Evolutionary conservation across 2,329 filamentous ascomycete genomes (phyloP), one percentile per base, ranked within the genome.

Genomic region (Nemania serpens): DNA sequence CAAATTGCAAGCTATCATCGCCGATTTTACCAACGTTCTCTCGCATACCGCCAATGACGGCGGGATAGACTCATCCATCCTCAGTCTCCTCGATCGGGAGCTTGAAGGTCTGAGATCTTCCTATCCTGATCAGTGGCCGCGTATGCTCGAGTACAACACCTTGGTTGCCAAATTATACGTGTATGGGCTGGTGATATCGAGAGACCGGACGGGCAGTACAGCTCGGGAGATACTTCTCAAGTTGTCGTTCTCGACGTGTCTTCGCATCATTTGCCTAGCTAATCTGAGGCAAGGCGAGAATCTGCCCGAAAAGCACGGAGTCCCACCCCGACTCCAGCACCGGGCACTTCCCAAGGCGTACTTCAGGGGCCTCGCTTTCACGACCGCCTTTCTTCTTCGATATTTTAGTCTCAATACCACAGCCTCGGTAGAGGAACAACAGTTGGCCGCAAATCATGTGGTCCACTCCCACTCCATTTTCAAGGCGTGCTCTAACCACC

Each of bases 311-410:
- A 29, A 36, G 2, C 56, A 65, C 13, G 54, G 55, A 4, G 37
- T 69, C 10, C 61, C 62, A 10, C 50, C 58, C 11, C 34, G 48
- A 10, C 64, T 66, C 18, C 61, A 65, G 36, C 64, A 67, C 22
- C 53, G 61, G 39, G 62, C 67, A 17, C 49, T 70, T 5, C 66
- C 66, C 11, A 74, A 73, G 56, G 64, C 69, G 36, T 69, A 71
- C 46, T 73, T 66, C 58, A 62, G 65, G 22, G 66, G 66, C 10
- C 59, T 74, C 10, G 70, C 69, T 5, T 73, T 74, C 54, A 70
- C 71, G 15, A 71, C 70, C 11, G 70, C 71, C 11, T 73, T 73
- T 60, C 67, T 74, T 3, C 66, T 74, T n/a, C 62, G 66, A 17
- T 73, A 71, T 55, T 73, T 72, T 48, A 68, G 64, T 41, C 62